phyloP scores from a whole-genome alignment of 257 asterid genomes.

The Capsicum chinense region DNA sequence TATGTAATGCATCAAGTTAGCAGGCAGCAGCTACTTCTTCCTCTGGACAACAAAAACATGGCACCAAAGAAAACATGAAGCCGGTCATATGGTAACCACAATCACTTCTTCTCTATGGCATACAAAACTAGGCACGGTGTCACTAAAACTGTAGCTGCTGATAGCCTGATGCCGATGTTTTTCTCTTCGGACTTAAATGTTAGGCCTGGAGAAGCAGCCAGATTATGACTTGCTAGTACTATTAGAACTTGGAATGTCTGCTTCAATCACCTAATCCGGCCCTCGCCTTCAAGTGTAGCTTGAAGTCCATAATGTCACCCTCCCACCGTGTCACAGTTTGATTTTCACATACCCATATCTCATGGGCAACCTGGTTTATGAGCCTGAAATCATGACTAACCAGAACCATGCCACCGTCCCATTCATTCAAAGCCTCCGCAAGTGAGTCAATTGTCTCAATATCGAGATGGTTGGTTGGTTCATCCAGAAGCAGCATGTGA shows the following conservation, averaged over 20 bases:
- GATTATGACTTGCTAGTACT: neutral
- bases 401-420: slow-evolving; percentile 98
- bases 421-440: slow-evolving; percentile 93
- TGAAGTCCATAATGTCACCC: slow-evolving; percentile 94
- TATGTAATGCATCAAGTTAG: neutral
- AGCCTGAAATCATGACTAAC: slow-evolving; percentile 98
- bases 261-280: slow-evolving; percentile 63
- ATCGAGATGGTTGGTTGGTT: slow-evolving; percentile 97
- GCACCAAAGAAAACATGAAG: slow-evolving; percentile 8
- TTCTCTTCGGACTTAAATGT: neutral
- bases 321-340: slow-evolving; percentile 85
- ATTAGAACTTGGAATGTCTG: neutral
- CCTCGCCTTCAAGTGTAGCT: slow-evolving; percentile 73
- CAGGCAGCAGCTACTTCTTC: no score
- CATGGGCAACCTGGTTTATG: slow-evolving; percentile 95
- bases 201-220: neutral
- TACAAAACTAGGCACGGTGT: neutral
- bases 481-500: slow-evolving; percentile 83
- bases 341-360: slow-evolving; percentile 96
- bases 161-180: slow-evolving; percentile 1
- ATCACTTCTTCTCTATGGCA: neutral
- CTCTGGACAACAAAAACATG: neutral
- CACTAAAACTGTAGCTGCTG: neutral
- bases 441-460: slow-evolving; percentile 94
- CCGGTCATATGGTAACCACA: neutral